Percentiles rank a stretch among this genome's conserved stretches.
Evolutionary conservation across 257 asterid genomes (phyloP).

Genomic region (Echium plantagineum): DNA sequence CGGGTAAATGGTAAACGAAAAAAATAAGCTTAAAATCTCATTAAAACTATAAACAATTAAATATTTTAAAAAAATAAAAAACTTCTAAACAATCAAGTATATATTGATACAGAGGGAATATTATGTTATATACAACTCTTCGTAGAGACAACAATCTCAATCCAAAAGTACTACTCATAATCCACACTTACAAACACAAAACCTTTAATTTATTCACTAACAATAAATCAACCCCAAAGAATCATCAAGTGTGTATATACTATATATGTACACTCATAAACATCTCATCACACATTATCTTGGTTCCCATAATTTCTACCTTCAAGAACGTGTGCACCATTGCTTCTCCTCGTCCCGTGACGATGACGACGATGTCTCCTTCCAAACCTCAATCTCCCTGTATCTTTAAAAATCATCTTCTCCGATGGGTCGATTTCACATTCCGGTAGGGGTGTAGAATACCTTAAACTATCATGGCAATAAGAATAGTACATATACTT

Average conservation of each 20-base stretch:
- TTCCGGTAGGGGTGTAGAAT: constrained; percentile 49
- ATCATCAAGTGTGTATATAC: neutral
- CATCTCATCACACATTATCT: constrained; percentile 24
- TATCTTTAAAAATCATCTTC: constrained; percentile 38
- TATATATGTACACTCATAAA: neutral
- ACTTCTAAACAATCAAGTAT: no score
- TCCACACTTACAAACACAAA: no score
- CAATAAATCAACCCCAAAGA: neutral
- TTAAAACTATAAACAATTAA: no score
- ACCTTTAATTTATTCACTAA: no score
- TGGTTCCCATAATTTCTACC: constrained; percentile 26
- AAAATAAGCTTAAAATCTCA: no score
- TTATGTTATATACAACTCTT: no score
- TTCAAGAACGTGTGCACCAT: constrained; percentile 17
- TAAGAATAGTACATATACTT: constrained; percentile 73
- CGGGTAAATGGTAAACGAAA: no score
- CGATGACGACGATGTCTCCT: constrained; percentile 24
- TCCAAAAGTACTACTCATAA: no score
- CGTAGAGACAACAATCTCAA: no score
- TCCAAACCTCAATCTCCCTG: constrained; percentile 52
- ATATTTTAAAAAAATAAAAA: no score
- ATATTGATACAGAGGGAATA: no score
- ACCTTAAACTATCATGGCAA: constrained; percentile 58
- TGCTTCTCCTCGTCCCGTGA: constrained; percentile 26
- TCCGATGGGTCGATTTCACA: constrained; percentile 53